phyloP scores from a whole-genome alignment of 805 yeast genomes.

The Yarrowia divulgata region DNA sequence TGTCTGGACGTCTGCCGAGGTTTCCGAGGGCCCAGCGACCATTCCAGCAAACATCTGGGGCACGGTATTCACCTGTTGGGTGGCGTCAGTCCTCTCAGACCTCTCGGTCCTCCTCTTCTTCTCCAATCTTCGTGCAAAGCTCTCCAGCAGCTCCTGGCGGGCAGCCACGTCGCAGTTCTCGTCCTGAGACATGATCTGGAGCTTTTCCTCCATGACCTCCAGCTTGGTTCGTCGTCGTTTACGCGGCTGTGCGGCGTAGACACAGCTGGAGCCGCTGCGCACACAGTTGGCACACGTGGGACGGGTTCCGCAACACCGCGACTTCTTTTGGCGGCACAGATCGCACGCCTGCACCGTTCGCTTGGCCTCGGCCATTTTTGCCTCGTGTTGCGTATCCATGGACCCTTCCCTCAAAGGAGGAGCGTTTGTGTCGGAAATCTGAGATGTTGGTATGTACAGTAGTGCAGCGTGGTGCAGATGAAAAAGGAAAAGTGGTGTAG shows the following conservation, averaged over 20 bases:
- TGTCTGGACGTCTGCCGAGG: background rate
- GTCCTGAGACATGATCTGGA: conserved; percentile 22
- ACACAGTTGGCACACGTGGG: conserved; percentile 35
- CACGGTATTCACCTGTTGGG: too few species aligned
- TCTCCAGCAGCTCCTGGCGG: conserved; percentile 21
- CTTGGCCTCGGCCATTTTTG: conserved; percentile 15
- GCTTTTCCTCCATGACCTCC: conserved; percentile 37
- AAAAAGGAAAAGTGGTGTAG: background rate
- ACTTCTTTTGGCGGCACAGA: conserved; percentile 24
- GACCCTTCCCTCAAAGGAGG: background rate
- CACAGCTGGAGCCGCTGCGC: conserved; percentile 3
- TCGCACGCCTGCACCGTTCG: conserved; percentile 38
- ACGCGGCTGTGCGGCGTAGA: conserved; percentile 16
- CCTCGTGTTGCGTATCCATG: background rate
- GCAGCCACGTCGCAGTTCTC: conserved; percentile 19
- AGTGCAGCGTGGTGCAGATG: background rate
- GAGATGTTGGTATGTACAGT: background rate
- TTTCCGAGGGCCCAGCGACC: background rate
- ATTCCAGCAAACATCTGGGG: background rate
- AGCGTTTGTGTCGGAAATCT: background rate
- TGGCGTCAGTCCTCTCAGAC: background rate
- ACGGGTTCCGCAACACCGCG: conserved; percentile 39
- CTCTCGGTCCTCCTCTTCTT: background rate
- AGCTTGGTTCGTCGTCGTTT: conserved; percentile 27
- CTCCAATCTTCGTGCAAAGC: background rate